Conservation (phyloP, 257 asterid genomes). For the Catharanthus roseus region DNA sequence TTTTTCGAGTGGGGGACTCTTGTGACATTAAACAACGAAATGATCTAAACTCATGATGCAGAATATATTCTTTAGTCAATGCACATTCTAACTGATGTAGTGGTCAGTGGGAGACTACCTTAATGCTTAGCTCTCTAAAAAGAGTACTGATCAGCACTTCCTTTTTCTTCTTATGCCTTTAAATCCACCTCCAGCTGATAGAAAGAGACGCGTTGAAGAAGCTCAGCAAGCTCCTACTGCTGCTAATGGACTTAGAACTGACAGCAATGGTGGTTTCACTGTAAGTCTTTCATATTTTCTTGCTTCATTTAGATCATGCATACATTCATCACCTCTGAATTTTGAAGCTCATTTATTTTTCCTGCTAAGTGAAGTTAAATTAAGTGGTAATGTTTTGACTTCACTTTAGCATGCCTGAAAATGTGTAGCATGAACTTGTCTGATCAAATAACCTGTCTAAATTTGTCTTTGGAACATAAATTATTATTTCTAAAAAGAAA, state of each 20-base stretch:
- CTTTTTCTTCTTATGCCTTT: background rate
- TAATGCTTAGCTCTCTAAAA: background rate
- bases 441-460: background rate
- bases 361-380: background rate
- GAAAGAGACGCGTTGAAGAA: conserved; percentile 59
- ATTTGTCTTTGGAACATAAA: background rate
- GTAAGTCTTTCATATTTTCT: conserved; percentile 47
- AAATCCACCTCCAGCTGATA: conserved; percentile 49
- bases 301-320: background rate
- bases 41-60: background rate
- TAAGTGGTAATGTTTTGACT: background rate
- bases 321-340: background rate
- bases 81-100: background rate
- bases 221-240: conserved; percentile 53
- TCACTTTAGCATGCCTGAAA: background rate
- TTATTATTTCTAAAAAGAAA: background rate
- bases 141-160: background rate
- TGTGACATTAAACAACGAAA: background rate
- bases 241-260: conserved; percentile 67
- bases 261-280: conserved; percentile 69
- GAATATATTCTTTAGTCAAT: background rate
- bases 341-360: background rate
- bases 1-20: no score
- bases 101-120: background rate
- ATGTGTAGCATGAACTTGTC: background rate